These are phyloP conservation scores for Croton laevigatus DNA, from an alignment of 441 rosid species.

Conservation along the genomic window DNA sequence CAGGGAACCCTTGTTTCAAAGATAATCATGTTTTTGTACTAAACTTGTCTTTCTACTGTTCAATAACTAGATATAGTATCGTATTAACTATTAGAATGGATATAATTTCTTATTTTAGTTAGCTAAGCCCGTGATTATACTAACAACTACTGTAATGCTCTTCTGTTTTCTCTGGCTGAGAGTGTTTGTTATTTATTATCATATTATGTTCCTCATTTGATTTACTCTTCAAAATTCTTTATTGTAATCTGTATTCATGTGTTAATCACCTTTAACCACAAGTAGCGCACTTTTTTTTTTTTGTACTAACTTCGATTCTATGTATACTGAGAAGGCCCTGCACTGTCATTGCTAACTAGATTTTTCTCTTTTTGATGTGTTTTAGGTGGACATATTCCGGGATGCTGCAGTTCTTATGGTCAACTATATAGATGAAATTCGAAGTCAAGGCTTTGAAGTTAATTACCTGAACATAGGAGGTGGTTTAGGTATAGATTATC, in stretches of 20 bases:
- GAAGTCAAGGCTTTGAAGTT: conserved; percentile 88
- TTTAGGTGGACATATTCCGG: conserved; percentile 92
- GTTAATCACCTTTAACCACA: too few species aligned
- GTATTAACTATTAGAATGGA: background rate
- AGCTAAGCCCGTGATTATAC: background rate
- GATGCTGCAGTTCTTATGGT: conserved; percentile 97
- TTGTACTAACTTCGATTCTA: background rate
- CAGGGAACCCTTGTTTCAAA: background rate
- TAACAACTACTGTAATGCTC: background rate
- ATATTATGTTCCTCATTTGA: background rate
- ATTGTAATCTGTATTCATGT: background rate
- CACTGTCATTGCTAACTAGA: background rate
- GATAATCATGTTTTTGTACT: background rate
- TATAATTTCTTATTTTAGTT: background rate
- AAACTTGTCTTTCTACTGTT: background rate
- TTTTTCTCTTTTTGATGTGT: conserved; percentile 19
- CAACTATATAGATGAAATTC: conserved; percentile 80
- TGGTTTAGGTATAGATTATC: conserved; percentile 96
- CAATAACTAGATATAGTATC: background rate
- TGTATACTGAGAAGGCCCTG: background rate
- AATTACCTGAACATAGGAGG: conserved; percentile 93
- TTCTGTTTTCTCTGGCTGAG: background rate
- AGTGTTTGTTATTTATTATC: background rate
- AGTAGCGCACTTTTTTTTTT: too few species aligned
- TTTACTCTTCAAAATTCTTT: background rate